phyloP scores from a whole-genome alignment of 1,284 basidiomycete species.

The Ceratobasidium sp. region DNA sequence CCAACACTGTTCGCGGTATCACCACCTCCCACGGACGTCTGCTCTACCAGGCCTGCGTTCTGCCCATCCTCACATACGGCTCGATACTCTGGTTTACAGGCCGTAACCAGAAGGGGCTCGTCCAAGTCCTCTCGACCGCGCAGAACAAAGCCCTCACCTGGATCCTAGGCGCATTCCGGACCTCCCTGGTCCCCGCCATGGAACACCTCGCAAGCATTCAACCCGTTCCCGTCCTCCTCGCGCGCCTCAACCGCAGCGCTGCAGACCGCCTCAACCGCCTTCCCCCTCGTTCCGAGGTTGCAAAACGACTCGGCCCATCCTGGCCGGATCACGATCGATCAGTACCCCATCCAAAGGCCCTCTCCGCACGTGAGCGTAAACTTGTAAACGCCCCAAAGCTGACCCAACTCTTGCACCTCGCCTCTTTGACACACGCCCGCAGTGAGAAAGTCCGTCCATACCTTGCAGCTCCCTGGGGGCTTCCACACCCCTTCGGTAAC shows the following conservation, averaged over 20 bases:
- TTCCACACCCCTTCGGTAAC: neutral
- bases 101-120: neutral
- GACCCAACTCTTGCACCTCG: too few relatives aligned
- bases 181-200: neutral
- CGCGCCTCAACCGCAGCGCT: neutral
- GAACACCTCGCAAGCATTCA: neutral
- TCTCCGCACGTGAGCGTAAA: too few relatives aligned
- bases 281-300: neutral
- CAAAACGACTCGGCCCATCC: neutral
- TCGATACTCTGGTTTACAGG: neutral
- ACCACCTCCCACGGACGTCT: neutral
- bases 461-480: neutral
- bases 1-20: neutral
- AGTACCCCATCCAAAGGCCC: too few relatives aligned
- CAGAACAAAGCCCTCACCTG: neutral
- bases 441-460: too few relatives aligned
- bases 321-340: neutral
- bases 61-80: slow-evolving; percentile 53
- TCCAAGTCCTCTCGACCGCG: neutral
- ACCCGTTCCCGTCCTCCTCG: neutral
- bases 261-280: neutral
- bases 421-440: too few relatives aligned
- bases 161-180: neutral
- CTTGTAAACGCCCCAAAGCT: too few relatives aligned
- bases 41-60: slow-evolving; percentile 48